Evolutionary conservation across 768 basidiomycete species (phyloP), one percentile per base, ranked within the genome.

Genomic region (Amanita inopinata): DNA sequence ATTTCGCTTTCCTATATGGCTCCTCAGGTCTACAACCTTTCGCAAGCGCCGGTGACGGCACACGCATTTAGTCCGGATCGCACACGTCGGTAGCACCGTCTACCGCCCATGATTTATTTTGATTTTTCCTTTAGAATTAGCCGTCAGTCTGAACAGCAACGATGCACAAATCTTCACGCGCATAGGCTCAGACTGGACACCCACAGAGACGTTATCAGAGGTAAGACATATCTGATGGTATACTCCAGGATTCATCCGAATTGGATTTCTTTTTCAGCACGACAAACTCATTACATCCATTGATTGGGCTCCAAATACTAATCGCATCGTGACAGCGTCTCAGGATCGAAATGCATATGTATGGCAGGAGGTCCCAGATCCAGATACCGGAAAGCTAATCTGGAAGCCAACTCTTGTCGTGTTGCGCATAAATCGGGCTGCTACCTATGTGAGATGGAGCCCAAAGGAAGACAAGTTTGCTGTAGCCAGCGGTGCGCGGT

Each of bases 281-380:
- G 96, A 99, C 69, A 98, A 98, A 64, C 66, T 82, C 46, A 85
- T 99, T 64, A 98, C 94, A 2, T 92, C 91, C 43, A 96, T 99
- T 60, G 93, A 97, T 60, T 99, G 96, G 96, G 96, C 93, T 9
- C 92, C 93, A 12, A 76, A 77, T 51, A 91, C 96, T 35, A 97
- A 98, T 64, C 84, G 89, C 33, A 94, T 99, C 64, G 94, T 99
- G 18, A 98, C 96, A 9, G 89, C 91, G 53, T 94, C 93, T n/a
- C 94, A 99, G 60, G 96, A 99, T 59, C 72, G 96, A 41, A 99
- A 99, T 58, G 94, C 96, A 27, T 99, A 99, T 56, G 96, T 99
- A 23, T 99, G 96, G 96, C 83, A 89, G 42, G 80, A 85, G 57
- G 76, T 75, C 6, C 69, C 75, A 20, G 85, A 92, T 52, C 69